Conservation (phyloP, 2,329 filamentous ascomycete species). For the Simplicillium sp. region DNA sequence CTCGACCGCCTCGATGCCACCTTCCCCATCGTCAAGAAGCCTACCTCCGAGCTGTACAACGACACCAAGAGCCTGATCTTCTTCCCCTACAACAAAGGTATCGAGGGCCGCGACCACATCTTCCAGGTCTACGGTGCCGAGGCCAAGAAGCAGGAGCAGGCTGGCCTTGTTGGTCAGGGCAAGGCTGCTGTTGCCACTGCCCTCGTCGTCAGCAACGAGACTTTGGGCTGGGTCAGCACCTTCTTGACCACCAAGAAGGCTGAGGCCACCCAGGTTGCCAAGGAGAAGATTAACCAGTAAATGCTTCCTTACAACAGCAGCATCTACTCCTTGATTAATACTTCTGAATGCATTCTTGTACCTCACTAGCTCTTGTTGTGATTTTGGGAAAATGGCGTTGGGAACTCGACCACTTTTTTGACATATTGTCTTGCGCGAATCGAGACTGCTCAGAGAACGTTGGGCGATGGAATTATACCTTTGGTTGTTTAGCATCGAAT, state of each 20-base stretch:
- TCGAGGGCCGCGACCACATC: slow-evolving; percentile 54
- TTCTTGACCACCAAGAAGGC: slow-evolving; percentile 54
- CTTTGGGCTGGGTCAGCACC: slow-evolving; percentile 49
- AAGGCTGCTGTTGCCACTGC: slow-evolving; percentile 63
- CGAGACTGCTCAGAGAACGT: neutral
- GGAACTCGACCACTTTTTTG: too few relatives aligned
- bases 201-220: slow-evolving; percentile 57
- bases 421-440: too few relatives aligned
- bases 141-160: slow-evolving; percentile 53
- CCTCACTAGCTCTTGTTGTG: neutral
- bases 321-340: neutral
- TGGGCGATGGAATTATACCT: neutral
- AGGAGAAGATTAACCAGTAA: slow-evolving; percentile 41
- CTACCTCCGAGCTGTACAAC: slow-evolving; percentile 59
- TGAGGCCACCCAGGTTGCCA: slow-evolving; percentile 43
- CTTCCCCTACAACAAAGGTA: slow-evolving; percentile 52
- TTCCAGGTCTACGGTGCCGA: slow-evolving; percentile 46
- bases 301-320: neutral
- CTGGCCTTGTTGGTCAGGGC: slow-evolving; percentile 55
- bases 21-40: slow-evolving; percentile 68
- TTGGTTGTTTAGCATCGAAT: too few relatives aligned
- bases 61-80: slow-evolving; percentile 53
- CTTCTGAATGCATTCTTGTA: neutral
- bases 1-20: slow-evolving; percentile 58
- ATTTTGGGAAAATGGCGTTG: too few relatives aligned